Base-by-base conservation (phyloP, 2,329 filamentous ascomycete species). In the Colletotrichum aenigma region DNA sequence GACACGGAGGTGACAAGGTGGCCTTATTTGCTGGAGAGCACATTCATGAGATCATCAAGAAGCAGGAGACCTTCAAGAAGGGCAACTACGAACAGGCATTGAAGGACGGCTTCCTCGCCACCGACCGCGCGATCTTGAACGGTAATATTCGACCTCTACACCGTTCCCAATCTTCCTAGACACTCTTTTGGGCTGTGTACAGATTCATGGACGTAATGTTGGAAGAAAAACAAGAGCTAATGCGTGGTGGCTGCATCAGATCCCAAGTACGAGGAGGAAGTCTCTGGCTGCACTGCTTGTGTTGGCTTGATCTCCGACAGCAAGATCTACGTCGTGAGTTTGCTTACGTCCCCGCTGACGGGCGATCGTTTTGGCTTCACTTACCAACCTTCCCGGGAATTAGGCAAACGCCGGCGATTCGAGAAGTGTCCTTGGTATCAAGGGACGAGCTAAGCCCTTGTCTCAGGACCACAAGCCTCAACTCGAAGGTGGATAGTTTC, bases 381-480 rank as follows among this genome's bases (percentile, higher is more conserved):
- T 73, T 67, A 76, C 75, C 52, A 65, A 77, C n/a, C 66, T 28
- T 24, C 52, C 30, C 26, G 16, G 18, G 18, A n/a, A 71, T 70
- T 80, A 99, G 97, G 97, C 95, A 82, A 99, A 99, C 84, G 95
- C 97, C 78, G 97, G 97, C 83, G 97, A 99, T 85, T 99, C 97
- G 78, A 93, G 97, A 88, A 95, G 94, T 83, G 97, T 99, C 30
- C 88, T 99, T 79, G 97, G 97, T 81, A 95, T 99, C 82, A 99
- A 98, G 88, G 97, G 97, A 79, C 92, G 97, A 81, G 97, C 97
- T 79, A 99, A 98, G 88, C 97, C 97, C 68, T 90, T 99, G 76
- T 99, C 97, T n/a, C 98, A 98, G 83, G 97, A 99, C 85, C 97
- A 99, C 90, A 99, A 99, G 88, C 97, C 97, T 56, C 96, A 98